phyloP scores from a whole-genome alignment of 768 basidiomycete genomes.

The Boletus rubroflammeus region DNA sequence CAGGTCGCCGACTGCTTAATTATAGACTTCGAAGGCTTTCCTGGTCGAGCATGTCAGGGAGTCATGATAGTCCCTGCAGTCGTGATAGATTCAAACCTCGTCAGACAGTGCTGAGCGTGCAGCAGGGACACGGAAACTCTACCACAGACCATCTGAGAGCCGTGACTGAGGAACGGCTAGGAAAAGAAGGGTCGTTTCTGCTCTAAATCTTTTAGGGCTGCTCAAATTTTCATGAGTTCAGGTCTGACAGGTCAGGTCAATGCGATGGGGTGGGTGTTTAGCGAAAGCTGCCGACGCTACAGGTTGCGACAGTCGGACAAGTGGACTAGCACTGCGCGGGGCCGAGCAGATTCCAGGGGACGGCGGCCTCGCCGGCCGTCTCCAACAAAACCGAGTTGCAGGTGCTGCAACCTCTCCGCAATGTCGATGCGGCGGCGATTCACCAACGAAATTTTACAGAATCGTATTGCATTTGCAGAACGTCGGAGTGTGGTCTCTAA shows the following conservation, averaged over 20 bases:
- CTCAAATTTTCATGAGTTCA: no score
- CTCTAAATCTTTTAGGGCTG: background rate
- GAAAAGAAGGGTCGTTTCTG: background rate
- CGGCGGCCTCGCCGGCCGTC: no score
- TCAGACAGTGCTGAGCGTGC: background rate
- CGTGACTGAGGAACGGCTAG: background rate
- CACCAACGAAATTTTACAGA: background rate
- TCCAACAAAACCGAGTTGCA: background rate
- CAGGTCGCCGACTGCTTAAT: background rate
- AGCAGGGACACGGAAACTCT: background rate
- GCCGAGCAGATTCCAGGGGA: no score
- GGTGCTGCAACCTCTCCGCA: background rate
- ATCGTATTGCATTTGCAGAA: background rate
- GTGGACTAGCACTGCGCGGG: no score
- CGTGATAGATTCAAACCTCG: background rate
- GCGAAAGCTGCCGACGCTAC: no score
- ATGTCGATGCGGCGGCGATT: background rate
- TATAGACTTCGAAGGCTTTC: background rate
- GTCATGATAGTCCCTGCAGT: background rate
- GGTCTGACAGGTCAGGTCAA: no score
- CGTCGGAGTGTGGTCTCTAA: background rate
- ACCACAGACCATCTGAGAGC: background rate
- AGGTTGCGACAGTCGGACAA: no score
- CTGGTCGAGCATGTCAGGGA: background rate
- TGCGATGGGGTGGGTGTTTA: no score